Conservation (phyloP, 2,329 filamentous ascomycete genomes). For the Keithomyces neogunnii region DNA sequence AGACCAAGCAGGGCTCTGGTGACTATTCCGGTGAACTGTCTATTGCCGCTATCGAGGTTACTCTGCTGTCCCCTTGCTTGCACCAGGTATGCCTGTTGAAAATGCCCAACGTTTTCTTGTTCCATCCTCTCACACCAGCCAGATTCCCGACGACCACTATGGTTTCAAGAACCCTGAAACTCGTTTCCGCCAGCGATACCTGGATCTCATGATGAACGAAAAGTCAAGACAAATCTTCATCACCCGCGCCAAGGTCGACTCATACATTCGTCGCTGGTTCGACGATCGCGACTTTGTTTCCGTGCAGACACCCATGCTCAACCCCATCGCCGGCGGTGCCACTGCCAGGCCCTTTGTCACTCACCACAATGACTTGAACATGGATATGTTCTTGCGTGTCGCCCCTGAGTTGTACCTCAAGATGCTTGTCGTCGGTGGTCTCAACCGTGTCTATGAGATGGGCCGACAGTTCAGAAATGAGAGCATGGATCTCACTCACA, state of each 20-base stretch:
- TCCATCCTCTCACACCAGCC: not conserved
- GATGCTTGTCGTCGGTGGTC: conserved; percentile 87
- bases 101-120: not conserved
- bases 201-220: conserved; percentile 97
- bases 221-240: conserved; percentile 74
- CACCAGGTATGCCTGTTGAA: conserved; percentile 48
- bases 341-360: conserved; percentile 91
- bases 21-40: conserved; percentile 67
- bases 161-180: conserved; percentile 95
- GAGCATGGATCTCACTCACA: conserved; percentile 67
- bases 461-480: conserved; percentile 95
- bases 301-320: conserved; percentile 97
- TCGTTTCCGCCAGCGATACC: conserved; percentile 84
- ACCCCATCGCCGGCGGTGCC: conserved; percentile 88
- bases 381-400: conserved; percentile 91
- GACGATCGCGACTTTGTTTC: conserved; percentile 83
- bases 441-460: conserved; percentile 92
- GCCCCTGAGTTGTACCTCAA: conserved; percentile 96
- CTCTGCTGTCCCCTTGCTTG: conserved; percentile 81
- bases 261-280: conserved; percentile 82
- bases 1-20: conserved; percentile 76
- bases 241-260: conserved; percentile 79
- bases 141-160: conserved; percentile 72
- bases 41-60: conserved; percentile 81
- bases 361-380: conserved; percentile 90